Base-by-base conservation (phyloP, 139 green algal species). In the Parachlorella kessleri region DNA sequence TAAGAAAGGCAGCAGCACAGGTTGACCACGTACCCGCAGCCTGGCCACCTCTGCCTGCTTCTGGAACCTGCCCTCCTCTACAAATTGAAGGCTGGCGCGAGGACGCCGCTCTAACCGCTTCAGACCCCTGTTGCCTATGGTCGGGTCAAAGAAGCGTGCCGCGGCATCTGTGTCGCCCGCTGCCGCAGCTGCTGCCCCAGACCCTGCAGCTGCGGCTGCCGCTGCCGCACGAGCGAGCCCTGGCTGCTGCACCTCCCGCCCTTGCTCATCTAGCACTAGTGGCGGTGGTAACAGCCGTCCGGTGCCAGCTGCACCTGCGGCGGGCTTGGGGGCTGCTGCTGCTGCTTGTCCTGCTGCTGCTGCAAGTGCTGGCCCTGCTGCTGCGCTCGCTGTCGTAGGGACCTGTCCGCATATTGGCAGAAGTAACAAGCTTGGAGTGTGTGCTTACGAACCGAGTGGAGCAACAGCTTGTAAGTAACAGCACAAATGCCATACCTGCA, bases 31-130 rank as follows among this genome's bases (percentile, higher is more conserved):
- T 36, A 81, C 82, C 76, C 76, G 71, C 55, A 92, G 80, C n/a
- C 88, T 78, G 30, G 32, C 48, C 5, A 86, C 72, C 68, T 96
- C 90, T 23, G 92, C 92, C 76, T 94, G 78, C 55, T 83, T 82
- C 78, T 92, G 79, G 42, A 93, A 88, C 55, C 72, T 79, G 5
- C 92, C 92, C 72, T 92, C 80, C 76, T 93, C 76, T 8, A 95
- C 85, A 83, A 95, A 95, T 28, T 88, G 83, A 64, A 95, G 86
- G 6, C 73, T 73, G 6, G 40, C 42, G 2, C 80, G 81, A 32
- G 63, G 72, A 1, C 78, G 66, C 48, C 84, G 78, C 35, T 90
- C 77, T 41, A 85, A 24, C 30, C 74, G 70, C 4, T 55, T 54
- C n/a, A 81, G 39, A 26, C 68, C 70, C 14, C 66, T 65, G 63